Conservation (phyloP, 306 rosid species). For the Lotus japonicus region DNA sequence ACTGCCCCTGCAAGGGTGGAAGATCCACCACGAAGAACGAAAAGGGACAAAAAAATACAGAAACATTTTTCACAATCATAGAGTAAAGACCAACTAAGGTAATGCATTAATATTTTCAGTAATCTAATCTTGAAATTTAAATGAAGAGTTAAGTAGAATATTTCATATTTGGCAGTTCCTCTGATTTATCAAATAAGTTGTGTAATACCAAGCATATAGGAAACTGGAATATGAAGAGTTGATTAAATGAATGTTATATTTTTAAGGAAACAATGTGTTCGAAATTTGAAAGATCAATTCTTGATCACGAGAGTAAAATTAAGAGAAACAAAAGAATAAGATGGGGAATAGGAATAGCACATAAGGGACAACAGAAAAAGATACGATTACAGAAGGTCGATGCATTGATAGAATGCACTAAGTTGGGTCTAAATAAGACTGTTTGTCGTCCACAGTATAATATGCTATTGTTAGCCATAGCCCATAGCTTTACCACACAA, state of each 20-base stretch:
- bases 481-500: not conserved
- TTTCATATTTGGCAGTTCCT: not conserved
- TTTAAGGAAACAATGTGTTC: not conserved
- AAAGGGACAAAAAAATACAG: not conserved
- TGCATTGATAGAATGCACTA: too few species aligned
- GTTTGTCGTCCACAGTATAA: too few species aligned
- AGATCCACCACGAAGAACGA: conserved; percentile 19
- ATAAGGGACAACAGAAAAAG: too few species aligned
- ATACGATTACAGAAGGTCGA: too few species aligned
- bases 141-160: not conserved
- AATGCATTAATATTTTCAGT: conserved; percentile 1
- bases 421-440: too few species aligned
- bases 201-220: not conserved
- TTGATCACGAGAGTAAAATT: not conserved
- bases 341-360: too few species aligned
- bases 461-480: not conserved
- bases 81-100: not conserved
- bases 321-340: too few species aligned
- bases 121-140: not conserved
- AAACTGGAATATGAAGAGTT: not conserved
- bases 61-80: not conserved
- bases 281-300: not conserved
- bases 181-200: not conserved
- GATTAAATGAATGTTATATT: not conserved
- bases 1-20: conserved; percentile 62